Evolutionary conservation across 106 monocot genomes (phyloP).

Genomic region (Cymbidium sinense): DNA sequence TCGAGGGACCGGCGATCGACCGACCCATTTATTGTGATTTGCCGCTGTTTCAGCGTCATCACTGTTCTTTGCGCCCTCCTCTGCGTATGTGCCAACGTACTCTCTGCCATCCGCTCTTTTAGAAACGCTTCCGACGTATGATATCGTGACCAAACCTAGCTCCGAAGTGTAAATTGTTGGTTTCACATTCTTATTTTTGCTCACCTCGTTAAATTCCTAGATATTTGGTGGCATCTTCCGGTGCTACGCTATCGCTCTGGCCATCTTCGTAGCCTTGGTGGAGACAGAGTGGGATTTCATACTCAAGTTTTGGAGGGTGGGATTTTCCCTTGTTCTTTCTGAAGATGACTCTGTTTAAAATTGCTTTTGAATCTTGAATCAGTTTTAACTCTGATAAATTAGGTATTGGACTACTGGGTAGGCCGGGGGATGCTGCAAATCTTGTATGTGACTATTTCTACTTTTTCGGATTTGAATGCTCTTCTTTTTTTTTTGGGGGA

Average conservation of each 20-base stretch:
- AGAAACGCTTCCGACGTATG: constrained; percentile 49
- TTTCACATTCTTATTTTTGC: neutral
- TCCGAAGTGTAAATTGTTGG: neutral
- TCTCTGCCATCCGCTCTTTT: constrained; percentile 74
- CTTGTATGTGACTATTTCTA: constrained; percentile 48
- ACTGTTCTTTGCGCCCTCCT: constrained; percentile 56
- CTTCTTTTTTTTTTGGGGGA: neutral
- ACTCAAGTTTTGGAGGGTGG: constrained; percentile 58
- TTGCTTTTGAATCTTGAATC: neutral
- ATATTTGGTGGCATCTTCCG: constrained; percentile 90
- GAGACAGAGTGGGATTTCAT: constrained; percentile 91
- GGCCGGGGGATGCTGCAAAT: constrained; percentile 96
- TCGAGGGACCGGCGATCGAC: constrained; percentile 17
- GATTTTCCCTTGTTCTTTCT: neutral
- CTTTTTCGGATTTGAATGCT: neutral
- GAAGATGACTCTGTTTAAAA: neutral
- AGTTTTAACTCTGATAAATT: neutral
- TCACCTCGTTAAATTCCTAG: constrained; percentile 21
- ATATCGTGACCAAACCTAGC: neutral
- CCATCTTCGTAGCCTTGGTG: constrained; percentile 60
- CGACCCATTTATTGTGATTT: constrained; percentile 69
- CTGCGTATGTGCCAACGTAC: constrained; percentile 72
- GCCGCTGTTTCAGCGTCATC: constrained; percentile 76
- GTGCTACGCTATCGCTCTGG: constrained; percentile 82
- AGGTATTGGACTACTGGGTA: constrained; percentile 90